These are phyloP conservation scores for Aschersonia sp. DNA, from an alignment of 2,329 filamentous ascomycete species.

Conservation along the genomic window DNA sequence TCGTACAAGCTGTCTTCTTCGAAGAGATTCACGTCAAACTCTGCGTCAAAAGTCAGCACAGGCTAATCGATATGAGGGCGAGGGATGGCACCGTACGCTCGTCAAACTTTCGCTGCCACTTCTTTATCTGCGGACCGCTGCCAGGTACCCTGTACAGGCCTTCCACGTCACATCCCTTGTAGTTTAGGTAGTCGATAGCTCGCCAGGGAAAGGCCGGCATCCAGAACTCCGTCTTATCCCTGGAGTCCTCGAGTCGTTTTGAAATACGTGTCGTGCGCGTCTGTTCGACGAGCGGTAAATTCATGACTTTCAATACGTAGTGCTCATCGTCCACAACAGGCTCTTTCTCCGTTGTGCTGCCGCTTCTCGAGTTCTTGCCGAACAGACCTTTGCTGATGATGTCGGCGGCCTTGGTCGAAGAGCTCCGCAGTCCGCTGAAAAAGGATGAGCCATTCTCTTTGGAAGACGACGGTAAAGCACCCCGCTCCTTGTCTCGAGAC, in stretches of 20 bases:
- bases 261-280: conserved; percentile 84
- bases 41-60: conserved; percentile 23
- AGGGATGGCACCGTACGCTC: conserved; percentile 40
- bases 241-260: conserved; percentile 71
- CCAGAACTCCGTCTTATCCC: conserved; percentile 97
- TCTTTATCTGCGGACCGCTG: conserved; percentile 78
- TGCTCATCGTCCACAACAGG: conserved; percentile 61
- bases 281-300: conserved; percentile 73
- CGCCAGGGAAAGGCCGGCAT: conserved; percentile 94
- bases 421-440: conserved; percentile 58
- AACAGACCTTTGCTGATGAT: conserved; percentile 74
- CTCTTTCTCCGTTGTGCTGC: conserved; percentile 53
- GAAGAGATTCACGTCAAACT: conserved; percentile 81
- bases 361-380: conserved; percentile 60
- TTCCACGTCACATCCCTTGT: conserved; percentile 86
- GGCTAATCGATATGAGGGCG: neutral
- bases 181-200: conserved; percentile 92
- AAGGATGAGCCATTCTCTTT: conserved; percentile 49
- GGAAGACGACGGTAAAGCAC: conserved; percentile 36
- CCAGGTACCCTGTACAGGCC: conserved; percentile 87
- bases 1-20: conserved; percentile 80
- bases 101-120: conserved; percentile 86
- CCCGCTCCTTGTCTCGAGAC: conserved; percentile 31
- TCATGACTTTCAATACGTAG: conserved; percentile 75
- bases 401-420: conserved; percentile 60